phyloP scores from a whole-genome alignment of 2,329 filamentous ascomycete genomes.

The Pseudopyricularia javanii region DNA sequence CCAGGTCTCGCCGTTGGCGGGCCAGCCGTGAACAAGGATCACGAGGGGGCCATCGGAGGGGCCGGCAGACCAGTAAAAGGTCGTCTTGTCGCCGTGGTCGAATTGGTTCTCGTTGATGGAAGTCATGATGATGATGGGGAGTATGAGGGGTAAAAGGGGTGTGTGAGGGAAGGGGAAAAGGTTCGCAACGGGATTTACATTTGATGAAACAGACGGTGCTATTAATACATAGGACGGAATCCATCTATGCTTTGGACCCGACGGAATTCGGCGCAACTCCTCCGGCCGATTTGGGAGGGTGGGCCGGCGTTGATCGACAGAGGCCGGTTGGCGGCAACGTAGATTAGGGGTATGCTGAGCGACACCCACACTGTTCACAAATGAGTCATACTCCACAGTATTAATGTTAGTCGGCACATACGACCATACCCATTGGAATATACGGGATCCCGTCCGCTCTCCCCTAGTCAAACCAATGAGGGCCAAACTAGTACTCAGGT shows the following conservation, averaged over 20 bases:
- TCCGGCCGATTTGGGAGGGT: background rate
- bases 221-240: background rate
- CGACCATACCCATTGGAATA: no score
- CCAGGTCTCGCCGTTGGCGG: constrained; percentile 17
- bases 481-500: no score
- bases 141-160: background rate
- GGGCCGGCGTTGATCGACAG: background rate
- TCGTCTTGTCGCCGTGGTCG: background rate
- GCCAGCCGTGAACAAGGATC: constrained; percentile 34
- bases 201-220: background rate
- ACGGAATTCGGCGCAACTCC: background rate
- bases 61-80: background rate
- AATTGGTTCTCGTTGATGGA: background rate
- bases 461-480: no score
- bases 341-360: no score
- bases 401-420: no score
- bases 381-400: no score
- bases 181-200: background rate
- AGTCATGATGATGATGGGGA: background rate
- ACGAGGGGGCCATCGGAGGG: constrained; percentile 6
- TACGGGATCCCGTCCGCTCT: no score
- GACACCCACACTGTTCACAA: background rate
- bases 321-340: background rate
- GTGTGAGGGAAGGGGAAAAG: background rate
- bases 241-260: background rate